These are phyloP conservation scores for Aspergillus taichungensis DNA, from an alignment of 495 filamentous ascomycete species.

Conservation along the genomic window DNA sequence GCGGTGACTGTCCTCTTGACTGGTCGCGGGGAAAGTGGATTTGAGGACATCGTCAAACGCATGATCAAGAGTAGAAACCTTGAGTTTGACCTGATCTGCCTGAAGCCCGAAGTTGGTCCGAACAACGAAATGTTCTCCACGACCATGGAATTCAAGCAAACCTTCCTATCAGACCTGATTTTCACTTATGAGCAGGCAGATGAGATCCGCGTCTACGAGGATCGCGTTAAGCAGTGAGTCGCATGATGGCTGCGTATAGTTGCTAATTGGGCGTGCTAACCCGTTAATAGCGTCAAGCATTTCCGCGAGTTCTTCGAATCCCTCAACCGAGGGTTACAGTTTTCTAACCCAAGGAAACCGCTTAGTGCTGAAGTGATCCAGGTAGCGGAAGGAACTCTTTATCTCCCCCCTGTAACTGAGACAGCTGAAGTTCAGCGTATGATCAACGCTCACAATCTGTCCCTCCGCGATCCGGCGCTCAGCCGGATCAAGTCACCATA, in stretches of 20 bases:
- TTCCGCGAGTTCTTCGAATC: slow-evolving; percentile 75
- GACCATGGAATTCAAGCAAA: slow-evolving; percentile 85
- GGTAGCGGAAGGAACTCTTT: slow-evolving; percentile 65
- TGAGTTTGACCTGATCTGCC: slow-evolving; percentile 77
- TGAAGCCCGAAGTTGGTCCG: slow-evolving; percentile 81
- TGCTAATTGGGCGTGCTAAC: slow-evolving; percentile 8
- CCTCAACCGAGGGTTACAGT: slow-evolving; percentile 52
- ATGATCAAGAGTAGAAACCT: slow-evolving; percentile 73
- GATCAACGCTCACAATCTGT: slow-evolving; percentile 78
- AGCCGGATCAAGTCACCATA: slow-evolving; percentile 23
- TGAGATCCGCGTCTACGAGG: slow-evolving; percentile 69
- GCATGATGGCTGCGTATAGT: slow-evolving; percentile 1
- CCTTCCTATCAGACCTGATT: slow-evolving; percentile 68
- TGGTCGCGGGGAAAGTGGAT: slow-evolving; percentile 70
- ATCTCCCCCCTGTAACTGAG: slow-evolving; percentile 77
- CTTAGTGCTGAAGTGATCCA: slow-evolving; percentile 77
- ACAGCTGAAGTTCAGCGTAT: slow-evolving; percentile 78
- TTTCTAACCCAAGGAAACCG: slow-evolving; percentile 41
- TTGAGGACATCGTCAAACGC: slow-evolving; percentile 70
- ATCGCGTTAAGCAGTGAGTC: slow-evolving; percentile 54
- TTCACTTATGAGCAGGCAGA: slow-evolving; percentile 75
- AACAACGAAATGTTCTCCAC: slow-evolving; percentile 61
- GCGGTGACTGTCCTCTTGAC: slow-evolving; percentile 82
- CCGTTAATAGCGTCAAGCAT: slow-evolving; percentile 47
- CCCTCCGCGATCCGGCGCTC: slow-evolving; percentile 27